phyloP scores from a whole-genome alignment of 306 rosid species.

The Rosa lucieae region DNA sequence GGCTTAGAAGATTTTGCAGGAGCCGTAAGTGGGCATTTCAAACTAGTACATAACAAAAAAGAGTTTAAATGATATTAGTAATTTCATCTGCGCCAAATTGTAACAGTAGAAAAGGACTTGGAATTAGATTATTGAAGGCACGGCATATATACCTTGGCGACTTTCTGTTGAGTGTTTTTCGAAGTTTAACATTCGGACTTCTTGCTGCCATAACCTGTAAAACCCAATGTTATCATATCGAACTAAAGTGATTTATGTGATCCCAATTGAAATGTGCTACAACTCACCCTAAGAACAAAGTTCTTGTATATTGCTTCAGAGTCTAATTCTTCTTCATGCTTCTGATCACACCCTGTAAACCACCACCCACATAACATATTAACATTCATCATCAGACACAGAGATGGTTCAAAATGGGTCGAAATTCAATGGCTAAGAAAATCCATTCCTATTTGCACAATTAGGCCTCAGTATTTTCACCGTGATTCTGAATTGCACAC shows the following conservation, averaged over 20 bases:
- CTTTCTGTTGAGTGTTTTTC: constrained; percentile 47
- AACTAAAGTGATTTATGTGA: constrained; percentile 7
- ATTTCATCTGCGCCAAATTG: neutral
- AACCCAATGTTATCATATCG: constrained; percentile 19
- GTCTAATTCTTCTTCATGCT: constrained; percentile 79
- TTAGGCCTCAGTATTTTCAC: neutral
- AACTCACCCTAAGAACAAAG: constrained; percentile 83
- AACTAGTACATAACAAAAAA: constrained; percentile 38
- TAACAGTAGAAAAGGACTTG: neutral
- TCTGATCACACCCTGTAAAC: constrained; percentile 77
- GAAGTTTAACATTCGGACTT: constrained; percentile 78
- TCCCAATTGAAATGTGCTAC: constrained; percentile 15
- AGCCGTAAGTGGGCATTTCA: constrained; percentile 82
- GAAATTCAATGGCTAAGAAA: neutral
- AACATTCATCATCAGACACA: neutral
- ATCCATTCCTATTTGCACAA: neutral
- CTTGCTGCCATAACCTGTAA: constrained; percentile 94
- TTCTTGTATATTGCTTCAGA: constrained; percentile 67
- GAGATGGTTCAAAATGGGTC: neutral
- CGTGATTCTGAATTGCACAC: neutral
- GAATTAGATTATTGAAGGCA: neutral
- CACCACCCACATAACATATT: neutral
- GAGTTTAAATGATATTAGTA: neutral
- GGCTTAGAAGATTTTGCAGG: constrained; percentile 70
- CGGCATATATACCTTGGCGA: constrained; percentile 45